A percentile compares a stretch with the other conserved stretches of the same genome.
Evolutionary conservation across 306 rosid genomes (phyloP).

Genomic region (Cyclanthera cordifolia): DNA sequence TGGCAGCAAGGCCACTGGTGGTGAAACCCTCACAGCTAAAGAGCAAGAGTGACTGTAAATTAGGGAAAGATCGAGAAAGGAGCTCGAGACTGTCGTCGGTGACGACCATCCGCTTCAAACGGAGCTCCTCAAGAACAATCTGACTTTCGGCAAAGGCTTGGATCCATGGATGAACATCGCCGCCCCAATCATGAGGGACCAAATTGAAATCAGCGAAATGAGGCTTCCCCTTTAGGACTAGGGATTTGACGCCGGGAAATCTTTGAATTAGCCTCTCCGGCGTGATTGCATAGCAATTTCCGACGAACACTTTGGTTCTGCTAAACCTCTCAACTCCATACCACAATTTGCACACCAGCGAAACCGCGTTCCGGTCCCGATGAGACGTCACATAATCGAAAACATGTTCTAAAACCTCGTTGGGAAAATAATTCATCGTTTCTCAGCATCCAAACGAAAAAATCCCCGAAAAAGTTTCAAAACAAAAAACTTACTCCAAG

Average conservation of each 20-base stretch:
- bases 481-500: not conserved
- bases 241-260: constrained; percentile 52
- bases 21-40: constrained; percentile 89
- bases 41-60: constrained; percentile 70
- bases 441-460: constrained; percentile 20
- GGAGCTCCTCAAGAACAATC: constrained; percentile 65
- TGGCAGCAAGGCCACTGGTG: constrained; percentile 75
- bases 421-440: constrained; percentile 80
- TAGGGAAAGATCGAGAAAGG: constrained; percentile 56
- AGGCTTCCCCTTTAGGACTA: constrained; percentile 84
- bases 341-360: constrained; percentile 84
- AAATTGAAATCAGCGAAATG: constrained; percentile 92
- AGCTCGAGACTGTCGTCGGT: constrained; percentile 74
- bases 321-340: constrained; percentile 58
- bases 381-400: constrained; percentile 62
- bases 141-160: constrained; percentile 40
- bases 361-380: constrained; percentile 68
- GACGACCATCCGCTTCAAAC: constrained; percentile 82
- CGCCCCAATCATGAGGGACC: constrained; percentile 89
- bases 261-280: constrained; percentile 62
- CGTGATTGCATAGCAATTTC: constrained; percentile 75
- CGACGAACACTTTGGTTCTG: constrained; percentile 57
- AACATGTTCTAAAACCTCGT: constrained; percentile 79
- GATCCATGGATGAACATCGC: constrained; percentile 67
- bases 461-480: constrained; percentile 11